phyloP scores from a whole-genome alignment of 805 yeast species.

The Starmerella davenportii region DNA sequence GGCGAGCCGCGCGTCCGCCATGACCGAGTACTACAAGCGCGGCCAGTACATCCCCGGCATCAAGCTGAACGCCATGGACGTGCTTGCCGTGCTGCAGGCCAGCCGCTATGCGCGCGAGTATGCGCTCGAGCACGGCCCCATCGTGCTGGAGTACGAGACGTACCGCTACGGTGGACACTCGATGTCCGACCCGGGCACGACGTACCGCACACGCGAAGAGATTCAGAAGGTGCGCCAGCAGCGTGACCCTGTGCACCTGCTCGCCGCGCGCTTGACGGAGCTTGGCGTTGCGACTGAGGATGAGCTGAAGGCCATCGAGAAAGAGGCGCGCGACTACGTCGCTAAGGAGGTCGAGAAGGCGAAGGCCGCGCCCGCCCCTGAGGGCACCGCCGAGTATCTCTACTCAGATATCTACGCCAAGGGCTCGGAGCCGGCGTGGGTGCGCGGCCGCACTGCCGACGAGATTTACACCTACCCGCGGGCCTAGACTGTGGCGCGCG shows the following conservation, averaged over 20 bases:
- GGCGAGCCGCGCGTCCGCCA: conserved; percentile 90
- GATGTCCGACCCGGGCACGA: conserved; percentile 99
- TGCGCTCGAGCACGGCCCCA: conserved; percentile 82
- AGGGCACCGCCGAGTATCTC: conserved; percentile 81
- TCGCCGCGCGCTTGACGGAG: conserved; percentile 72
- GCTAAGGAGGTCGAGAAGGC: conserved; percentile 90
- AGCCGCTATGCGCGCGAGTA: conserved; percentile 94
- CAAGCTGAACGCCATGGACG: conserved; percentile 97
- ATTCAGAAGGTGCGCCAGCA: conserved; percentile 99
- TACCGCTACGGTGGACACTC: conserved; percentile 99
- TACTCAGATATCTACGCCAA: conserved; percentile 93
- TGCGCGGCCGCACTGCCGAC: conserved; percentile 92
- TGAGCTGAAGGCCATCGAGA: conserved; percentile 85
- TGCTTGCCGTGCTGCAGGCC: conserved; percentile 85
- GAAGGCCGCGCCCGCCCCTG: conserved; percentile 87
- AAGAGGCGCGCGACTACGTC: conserved; percentile 87
- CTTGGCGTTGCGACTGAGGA: conserved; percentile 78
- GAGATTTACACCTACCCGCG: conserved; percentile 78
- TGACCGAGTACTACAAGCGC: conserved; percentile 94
- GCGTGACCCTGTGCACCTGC: conserved; percentile 94
- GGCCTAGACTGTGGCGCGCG: too few relatives aligned
- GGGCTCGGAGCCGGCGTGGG: conserved; percentile 79
- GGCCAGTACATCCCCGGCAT: conserved; percentile 99
- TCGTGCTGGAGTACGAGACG: conserved; percentile 91
- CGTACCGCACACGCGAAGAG: conserved; percentile 99